Base-by-base conservation (phyloP, 805 yeast genomes). In the Kuraishia capsulata region DNA sequence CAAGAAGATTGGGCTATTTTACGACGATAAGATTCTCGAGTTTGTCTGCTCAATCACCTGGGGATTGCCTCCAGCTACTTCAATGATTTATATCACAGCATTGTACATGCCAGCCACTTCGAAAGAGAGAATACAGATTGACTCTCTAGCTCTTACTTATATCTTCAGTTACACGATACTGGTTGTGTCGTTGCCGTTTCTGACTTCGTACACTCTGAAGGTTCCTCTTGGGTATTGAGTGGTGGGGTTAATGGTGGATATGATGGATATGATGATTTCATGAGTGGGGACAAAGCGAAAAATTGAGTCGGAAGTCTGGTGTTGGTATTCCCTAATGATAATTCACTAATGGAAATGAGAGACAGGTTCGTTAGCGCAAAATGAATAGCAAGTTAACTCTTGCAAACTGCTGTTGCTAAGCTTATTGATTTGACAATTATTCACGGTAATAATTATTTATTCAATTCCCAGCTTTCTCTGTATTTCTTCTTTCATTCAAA, bases 11-110 rank as follows among this genome's bases (percentile, higher is more conserved):
- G 81, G 83, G 2, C 78, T 92, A 82, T 69, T 81, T 39, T 77
- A 64, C 29, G 62, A 61, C 24, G 79, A 81, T 46, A 54, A 60
- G 5, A 70, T 87, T 44, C 69, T 86, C 9, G 70, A 81, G 32
- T 81, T 90, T 50, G 80, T 89, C 4, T 68, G 82, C 51, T 80
- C 82, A 24, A 65, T 89, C 23, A 76, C 80, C 10, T 83, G 78
- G 55, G 81, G 90, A 0, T 71, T 86, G 42, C 97, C 97, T 0
- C 80, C 85, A 37, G 94, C 96, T 0, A 90, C 97, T 0, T 71
- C 92, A 0, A 80, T 87, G 51, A 80, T 90, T 13, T 90, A 88
- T 57, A 70, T 89, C 46, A 89, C 97, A 2, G 90, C 96, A 2
- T 78, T 86, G 52, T 85, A 81, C 57, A 78, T 89, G 1, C 94